Base-by-base conservation (phyloP, 345 rosid genomes). In the Excoecaria agallocha region DNA sequence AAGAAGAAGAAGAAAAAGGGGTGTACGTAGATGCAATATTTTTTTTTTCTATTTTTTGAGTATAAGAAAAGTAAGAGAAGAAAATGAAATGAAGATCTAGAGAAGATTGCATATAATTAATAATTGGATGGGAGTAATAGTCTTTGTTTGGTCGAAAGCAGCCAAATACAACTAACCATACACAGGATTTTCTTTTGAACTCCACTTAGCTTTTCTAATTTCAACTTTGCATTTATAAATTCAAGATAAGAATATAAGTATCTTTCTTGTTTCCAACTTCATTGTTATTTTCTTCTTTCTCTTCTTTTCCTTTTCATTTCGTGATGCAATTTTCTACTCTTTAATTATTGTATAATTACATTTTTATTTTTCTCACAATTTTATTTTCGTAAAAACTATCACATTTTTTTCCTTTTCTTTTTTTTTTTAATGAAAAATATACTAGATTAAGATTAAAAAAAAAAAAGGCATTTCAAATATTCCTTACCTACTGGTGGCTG, bases 191-290 rank as follows among this genome's bases (percentile, higher is more conserved):
- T 58, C 37, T 64, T 62, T 57, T n/a, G 64, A 41, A 66, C 22
- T 3, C 35, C 68, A 72, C 75, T 61, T 20, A 30, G 46, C 3
- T 56, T 72, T 58, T 49, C 30, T 38, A 48, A 37, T 49, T n/a
- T 52, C 17, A 51, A 49, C 52, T 20, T 58, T 8, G 37, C 16
- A 22, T 22, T 55, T 55, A 55, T 55, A 55, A 11, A 30, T 10
- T 19, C n/a, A 71, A 61, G 64, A 24, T 58, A 25, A 5, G 22
- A 54, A 30, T 30, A 30, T 30, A 30, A 30, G 30, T 41, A 38
- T 55, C 35, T 55, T 38, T 56, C 63, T 38, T 56, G 39, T 43
- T 38, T 70, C n/a, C 63, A 55, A 70, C 73, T 55, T n/a, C n/a
- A n/a, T n/a, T 39, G 38, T 25, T 8, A 17, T n/a, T 35, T 12